Evolutionary conservation across 2,329 filamentous ascomycete genomes (phyloP).

Genomic region (Simplicillium aogashimaense): DNA sequence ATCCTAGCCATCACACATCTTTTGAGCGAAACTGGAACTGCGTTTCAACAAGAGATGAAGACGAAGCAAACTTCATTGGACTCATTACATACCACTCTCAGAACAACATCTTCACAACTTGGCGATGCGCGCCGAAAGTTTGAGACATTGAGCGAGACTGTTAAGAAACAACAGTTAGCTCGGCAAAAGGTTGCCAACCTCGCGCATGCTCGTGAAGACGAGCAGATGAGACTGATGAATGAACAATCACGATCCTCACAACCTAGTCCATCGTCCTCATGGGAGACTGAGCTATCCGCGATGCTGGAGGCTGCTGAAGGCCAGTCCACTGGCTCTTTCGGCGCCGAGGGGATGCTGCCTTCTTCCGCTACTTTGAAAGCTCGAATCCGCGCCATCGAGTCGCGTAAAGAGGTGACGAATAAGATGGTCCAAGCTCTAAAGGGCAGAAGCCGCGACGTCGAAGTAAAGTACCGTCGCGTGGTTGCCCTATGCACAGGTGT

Average conservation of each 20-base stretch:
- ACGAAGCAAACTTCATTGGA: conserved; percentile 79
- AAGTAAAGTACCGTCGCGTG: conserved; percentile 79
- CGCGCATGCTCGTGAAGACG: conserved; percentile 60
- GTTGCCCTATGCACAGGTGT: conserved; percentile 80
- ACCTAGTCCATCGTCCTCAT: conserved; percentile 36
- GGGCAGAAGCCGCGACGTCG: conserved; percentile 71
- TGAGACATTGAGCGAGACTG: conserved; percentile 57
- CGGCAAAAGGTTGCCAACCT: conserved; percentile 71
- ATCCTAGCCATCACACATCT: conserved; percentile 64
- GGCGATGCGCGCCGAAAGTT: conserved; percentile 66
- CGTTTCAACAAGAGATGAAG: conserved; percentile 72
- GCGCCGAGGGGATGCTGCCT: conserved; percentile 38
- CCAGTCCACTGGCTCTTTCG: conserved; percentile 25
- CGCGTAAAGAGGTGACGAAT: conserved; percentile 57
- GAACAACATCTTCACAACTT: conserved; percentile 68
- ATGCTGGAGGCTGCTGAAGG: conserved; percentile 32
- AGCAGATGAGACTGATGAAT: conserved; percentile 42
- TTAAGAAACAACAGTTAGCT: conserved; percentile 55
- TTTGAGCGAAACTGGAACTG: conserved; percentile 65
- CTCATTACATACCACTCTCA: conserved; percentile 68
- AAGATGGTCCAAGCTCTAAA: conserved; percentile 62
- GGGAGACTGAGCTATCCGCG: conserved; percentile 43
- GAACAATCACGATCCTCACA: conserved; percentile 28
- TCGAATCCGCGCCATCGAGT: conserved; percentile 58
- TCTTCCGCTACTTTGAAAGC: conserved; percentile 52